These are phyloP conservation scores for Serpula lacrymans DNA, from an alignment of 768 basidiomycete species.

Conservation along the genomic window DNA sequence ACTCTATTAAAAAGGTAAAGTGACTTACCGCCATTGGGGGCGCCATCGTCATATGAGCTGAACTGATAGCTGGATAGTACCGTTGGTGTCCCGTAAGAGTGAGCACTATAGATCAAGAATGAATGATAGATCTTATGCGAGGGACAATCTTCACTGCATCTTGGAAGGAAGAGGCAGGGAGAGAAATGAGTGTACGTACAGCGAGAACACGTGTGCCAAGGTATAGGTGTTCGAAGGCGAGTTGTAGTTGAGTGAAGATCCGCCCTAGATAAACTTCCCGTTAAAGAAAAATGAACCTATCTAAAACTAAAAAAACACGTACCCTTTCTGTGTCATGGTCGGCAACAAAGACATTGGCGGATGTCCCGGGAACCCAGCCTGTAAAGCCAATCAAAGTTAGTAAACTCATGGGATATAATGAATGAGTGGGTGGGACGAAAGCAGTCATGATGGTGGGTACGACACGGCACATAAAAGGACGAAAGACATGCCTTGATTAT, in stretches of 20 bases:
- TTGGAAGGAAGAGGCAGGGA: too few species aligned
- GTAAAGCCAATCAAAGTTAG: background rate
- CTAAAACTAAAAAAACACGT: conserved; percentile 8
- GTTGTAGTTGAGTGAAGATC: conserved; percentile 51
- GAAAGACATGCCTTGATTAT: conserved; percentile 39
- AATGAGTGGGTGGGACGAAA: background rate
- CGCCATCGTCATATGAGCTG: conserved; percentile 48
- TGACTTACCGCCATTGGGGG: conserved; percentile 51
- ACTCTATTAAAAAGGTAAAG: background rate
- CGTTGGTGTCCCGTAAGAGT: conserved; percentile 64
- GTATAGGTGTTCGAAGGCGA: conserved; percentile 66
- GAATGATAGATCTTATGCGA: too few species aligned
- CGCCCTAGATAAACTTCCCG: conserved; percentile 31
- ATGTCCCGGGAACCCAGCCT: conserved; percentile 56
- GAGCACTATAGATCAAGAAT: conserved; percentile 34
- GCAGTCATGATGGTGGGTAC: background rate
- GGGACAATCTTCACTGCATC: background rate
- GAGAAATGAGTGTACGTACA: conserved; percentile 20
- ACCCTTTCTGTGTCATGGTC: conserved; percentile 71
- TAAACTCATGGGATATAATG: background rate
- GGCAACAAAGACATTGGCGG: conserved; percentile 62
- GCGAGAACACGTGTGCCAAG: conserved; percentile 57
- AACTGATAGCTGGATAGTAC: conserved; percentile 60
- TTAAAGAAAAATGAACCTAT: background rate
- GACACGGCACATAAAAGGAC: background rate